These are phyloP conservation scores for Ophiobolus disseminans DNA, from an alignment of 2,329 filamentous ascomycete species.

Conservation along the genomic window DNA sequence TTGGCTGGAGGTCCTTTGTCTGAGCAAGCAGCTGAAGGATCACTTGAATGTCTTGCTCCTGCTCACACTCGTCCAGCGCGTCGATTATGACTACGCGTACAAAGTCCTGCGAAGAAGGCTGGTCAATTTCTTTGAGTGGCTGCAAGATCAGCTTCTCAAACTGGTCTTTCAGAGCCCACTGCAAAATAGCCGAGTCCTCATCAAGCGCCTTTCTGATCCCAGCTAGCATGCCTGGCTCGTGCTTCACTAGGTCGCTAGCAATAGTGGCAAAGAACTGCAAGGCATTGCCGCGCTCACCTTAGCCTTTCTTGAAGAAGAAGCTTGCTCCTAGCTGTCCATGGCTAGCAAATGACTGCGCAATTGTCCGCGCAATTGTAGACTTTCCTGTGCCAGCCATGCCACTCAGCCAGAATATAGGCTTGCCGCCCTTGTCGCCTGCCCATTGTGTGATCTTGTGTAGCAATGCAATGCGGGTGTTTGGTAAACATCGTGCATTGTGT, in stretches of 20 bases:
- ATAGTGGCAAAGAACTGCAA: conserved; percentile 24
- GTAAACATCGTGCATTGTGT: conserved; percentile 28
- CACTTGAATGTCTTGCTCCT: conserved; percentile 13
- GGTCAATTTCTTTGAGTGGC: conserved; percentile 2
- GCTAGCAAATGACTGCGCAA: conserved; percentile 21
- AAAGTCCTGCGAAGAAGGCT: not conserved
- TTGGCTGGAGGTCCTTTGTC: conserved; percentile 13
- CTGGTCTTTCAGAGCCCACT: conserved; percentile 9
- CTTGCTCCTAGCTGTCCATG: conserved; percentile 11
- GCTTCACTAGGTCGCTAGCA: conserved; percentile 17
- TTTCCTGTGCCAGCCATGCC: too few species aligned
- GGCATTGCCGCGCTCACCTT: conserved; percentile 17
- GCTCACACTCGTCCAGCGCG: conserved; percentile 44
- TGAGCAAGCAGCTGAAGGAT: conserved; percentile 30
- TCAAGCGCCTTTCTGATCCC: conserved; percentile 21
- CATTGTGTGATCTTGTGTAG: conserved; percentile 30
- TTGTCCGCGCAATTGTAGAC: conserved; percentile 24
- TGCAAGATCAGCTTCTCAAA: conserved; percentile 15
- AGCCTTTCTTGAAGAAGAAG: too few species aligned
- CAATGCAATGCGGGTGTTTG: conserved; percentile 31
- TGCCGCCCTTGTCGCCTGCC: conserved; percentile 18
- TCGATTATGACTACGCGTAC: conserved; percentile 20
- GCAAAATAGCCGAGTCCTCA: conserved; percentile 10
- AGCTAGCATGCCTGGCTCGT: conserved; percentile 11
- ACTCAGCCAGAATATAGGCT: conserved; percentile 41